phyloP scores from a whole-genome alignment of 805 yeast species.

The Ascoidea asiatica region DNA sequence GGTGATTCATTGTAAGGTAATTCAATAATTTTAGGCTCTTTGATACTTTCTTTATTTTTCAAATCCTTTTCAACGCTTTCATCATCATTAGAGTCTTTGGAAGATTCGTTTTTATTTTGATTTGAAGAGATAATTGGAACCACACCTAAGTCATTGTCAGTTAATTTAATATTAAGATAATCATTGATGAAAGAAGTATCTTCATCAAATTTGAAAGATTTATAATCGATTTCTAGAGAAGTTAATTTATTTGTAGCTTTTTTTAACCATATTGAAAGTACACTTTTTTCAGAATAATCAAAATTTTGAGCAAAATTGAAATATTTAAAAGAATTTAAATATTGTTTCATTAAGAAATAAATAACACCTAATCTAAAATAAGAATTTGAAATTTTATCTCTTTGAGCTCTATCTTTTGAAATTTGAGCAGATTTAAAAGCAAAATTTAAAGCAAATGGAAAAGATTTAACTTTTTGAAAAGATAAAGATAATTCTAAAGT shows the following conservation, averaged over 20 bases:
- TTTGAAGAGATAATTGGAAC: not conserved
- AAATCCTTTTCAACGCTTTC: no score
- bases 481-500: constrained; percentile 35
- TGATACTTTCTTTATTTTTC: not conserved
- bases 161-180: no score
- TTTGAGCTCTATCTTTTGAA: constrained; percentile 32
- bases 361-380: constrained; percentile 35
- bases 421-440: constrained; percentile 29
- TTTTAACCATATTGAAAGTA: constrained; percentile 31
- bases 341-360: constrained; percentile 30
- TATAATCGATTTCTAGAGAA: not conserved
- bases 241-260: constrained; percentile 8
- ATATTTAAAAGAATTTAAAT: constrained; percentile 24
- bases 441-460: constrained; percentile 33
- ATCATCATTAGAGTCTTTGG: not conserved
- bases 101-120: constrained; percentile 1
- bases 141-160: no score
- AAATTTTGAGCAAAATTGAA: constrained; percentile 28
- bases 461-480: constrained; percentile 30
- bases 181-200: not conserved
- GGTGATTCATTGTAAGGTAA: not conserved
- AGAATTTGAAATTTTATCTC: constrained; percentile 31
- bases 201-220: not conserved
- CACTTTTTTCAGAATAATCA: constrained; percentile 27
- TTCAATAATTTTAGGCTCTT: constrained; percentile 1